A percentile compares a stretch with the other conserved stretches of the same genome.
Conservation (phyloP, 2,329 filamentous ascomycete genomes). For the Epichloe amarillans region DNA sequence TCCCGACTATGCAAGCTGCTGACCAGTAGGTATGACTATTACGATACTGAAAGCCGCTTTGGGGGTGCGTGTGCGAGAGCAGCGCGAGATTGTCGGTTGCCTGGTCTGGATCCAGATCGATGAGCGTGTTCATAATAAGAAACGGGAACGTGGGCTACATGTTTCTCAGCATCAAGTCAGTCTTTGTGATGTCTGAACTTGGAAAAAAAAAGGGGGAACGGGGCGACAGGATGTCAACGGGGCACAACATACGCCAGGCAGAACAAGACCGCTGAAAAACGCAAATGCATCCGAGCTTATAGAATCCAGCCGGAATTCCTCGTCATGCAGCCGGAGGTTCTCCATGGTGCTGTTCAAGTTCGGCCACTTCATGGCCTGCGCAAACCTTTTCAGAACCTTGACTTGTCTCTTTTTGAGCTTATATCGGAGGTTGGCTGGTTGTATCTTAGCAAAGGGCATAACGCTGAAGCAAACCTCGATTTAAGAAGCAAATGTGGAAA, state of each 20-base stretch:
- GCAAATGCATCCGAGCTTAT: conserved; percentile 61
- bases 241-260: conserved; percentile 46
- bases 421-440: conserved; percentile 45
- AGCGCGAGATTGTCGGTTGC: conserved; percentile 52
- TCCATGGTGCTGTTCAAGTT: conserved; percentile 53
- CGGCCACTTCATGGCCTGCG: conserved; percentile 63
- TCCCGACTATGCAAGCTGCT: conserved; percentile 57
- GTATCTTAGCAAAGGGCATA: not conserved
- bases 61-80: conserved; percentile 53
- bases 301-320: conserved; percentile 42
- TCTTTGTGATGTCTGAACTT: not conserved
- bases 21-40: conserved; percentile 67
- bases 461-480: too few relatives aligned
- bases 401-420: conserved; percentile 54
- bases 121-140: conserved; percentile 64
- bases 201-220: not conserved
- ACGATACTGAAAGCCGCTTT: conserved; percentile 65
- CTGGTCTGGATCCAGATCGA: conserved; percentile 59
- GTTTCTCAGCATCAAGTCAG: conserved; percentile 2
- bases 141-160: conserved; percentile 49
- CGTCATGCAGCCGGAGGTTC: conserved; percentile 45
- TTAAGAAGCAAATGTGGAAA: not conserved
- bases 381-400: conserved; percentile 55
- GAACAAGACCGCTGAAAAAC: conserved; percentile 60
- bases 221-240: not conserved